Base-by-base conservation (phyloP, 352 stramenopile genomes). In the Blastocystis sp. region DNA sequence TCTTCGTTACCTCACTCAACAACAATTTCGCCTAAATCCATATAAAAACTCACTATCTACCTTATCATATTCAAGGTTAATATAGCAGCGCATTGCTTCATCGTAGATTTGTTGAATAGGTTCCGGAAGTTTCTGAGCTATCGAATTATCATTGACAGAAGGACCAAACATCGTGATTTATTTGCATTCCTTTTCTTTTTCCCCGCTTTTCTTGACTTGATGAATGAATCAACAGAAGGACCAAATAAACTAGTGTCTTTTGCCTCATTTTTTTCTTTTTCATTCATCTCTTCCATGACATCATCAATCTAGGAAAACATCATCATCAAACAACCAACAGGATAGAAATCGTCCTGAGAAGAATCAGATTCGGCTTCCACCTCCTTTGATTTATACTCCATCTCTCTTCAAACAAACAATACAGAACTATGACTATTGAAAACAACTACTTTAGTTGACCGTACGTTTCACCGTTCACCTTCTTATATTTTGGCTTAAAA, bases 401-500 rank as follows among this genome's bases (percentile, higher is more conserved):
- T 34, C 29, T 34, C 29, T 34, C 29, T 66, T 18, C 15, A 18
- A 66, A 66, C 56, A 66, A 66, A 66, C 56, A 6, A 23, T 1
- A 61, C 53, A 23, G 53, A 61, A 61, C n/a, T 18, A 61, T 23
- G 20, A 66, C 29, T 11, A 9, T 23, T 23, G 15, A 66, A 23
- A 68, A 68, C 39, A 55, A 23, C 34, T 66, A 84, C 34, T 50
- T 26, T n/a, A 84, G 54, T 55, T 84, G 45, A 11, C 73, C 73
- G 26, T 84, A 84, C 3, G 37, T 47, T 43, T 84, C 47, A 26
- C 73, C 73, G 55, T 64, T 53, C 47, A 66, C 47, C 53, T 84
- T 84, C 73, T 84, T 84, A 29, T 84, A 84, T 34, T 84, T 84
- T 13, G 73, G 73, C 73, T 84, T 84, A 41, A 84, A 66, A 7